These are phyloP conservation scores for Entophlyctis luteolus DNA, from an alignment of 192 early-diverging fungal species.

Conservation along the genomic window DNA sequence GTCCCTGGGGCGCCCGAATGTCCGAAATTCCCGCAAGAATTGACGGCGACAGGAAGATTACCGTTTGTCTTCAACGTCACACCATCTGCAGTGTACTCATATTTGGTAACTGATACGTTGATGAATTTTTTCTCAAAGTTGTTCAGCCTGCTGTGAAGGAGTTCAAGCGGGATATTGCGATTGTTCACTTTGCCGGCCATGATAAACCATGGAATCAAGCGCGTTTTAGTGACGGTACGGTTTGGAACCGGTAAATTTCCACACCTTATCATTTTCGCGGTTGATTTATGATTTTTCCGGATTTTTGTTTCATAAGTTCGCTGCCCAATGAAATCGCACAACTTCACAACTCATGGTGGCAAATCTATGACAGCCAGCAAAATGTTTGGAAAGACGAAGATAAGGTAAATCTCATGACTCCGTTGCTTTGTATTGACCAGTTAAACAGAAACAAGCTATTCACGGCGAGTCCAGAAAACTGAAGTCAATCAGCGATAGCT, in stretches of 20 bases:
- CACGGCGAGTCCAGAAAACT: background rate
- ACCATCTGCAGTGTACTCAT: slow-evolving; percentile 73
- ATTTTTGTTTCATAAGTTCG: background rate
- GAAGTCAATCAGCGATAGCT: background rate
- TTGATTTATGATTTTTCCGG: background rate
- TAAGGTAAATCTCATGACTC: background rate
- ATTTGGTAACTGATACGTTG: slow-evolving; percentile 29
- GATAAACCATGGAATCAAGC: slow-evolving; percentile 86
- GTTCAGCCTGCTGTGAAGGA: slow-evolving; percentile 69
- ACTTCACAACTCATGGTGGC: slow-evolving; percentile 28
- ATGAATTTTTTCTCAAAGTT: background rate
- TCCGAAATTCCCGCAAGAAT: slow-evolving; percentile 1
- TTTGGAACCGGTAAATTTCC: slow-evolving; percentile 18
- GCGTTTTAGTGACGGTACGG: slow-evolving; percentile 41
- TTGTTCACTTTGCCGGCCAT: slow-evolving; percentile 85
- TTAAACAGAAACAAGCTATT: background rate
- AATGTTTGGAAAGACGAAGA: slow-evolving; percentile 7
- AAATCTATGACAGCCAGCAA: background rate
- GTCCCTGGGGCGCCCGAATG: background rate
- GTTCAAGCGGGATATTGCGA: slow-evolving; percentile 65
- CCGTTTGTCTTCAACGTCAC: slow-evolving; percentile 91
- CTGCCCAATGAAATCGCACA: slow-evolving; percentile 9
- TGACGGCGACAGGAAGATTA: slow-evolving; percentile 53
- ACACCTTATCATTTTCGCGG: no score
- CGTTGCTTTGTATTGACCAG: no score